Percentiles rank a stretch among this genome's conserved stretches.
Evolutionary conservation across 306 rosid species (phyloP).

Genomic region (Cucumis hystrix): DNA sequence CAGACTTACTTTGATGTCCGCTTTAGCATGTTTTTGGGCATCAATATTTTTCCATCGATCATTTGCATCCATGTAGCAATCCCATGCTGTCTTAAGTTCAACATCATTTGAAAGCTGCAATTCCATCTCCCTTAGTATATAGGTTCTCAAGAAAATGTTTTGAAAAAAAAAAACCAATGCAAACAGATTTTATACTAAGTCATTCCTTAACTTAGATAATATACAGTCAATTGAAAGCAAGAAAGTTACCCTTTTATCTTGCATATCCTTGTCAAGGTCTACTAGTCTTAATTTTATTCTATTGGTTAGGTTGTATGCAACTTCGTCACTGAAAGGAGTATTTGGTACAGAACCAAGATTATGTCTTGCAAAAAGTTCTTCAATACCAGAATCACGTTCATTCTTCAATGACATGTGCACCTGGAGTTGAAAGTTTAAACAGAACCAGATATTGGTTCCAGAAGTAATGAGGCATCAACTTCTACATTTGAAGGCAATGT

Average conservation of each 20-base stretch:
- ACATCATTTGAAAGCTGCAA: slow-evolving; percentile 48
- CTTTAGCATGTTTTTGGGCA: slow-evolving; percentile 52
- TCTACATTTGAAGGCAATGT: not conserved
- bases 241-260: slow-evolving; percentile 54
- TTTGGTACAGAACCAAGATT: slow-evolving; percentile 67
- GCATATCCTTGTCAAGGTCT: slow-evolving; percentile 64
- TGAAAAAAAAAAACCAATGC: not conserved
- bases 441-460: slow-evolving; percentile 10
- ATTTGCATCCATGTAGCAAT: slow-evolving; percentile 51
- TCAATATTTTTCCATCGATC: slow-evolving; percentile 45
- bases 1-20: slow-evolving; percentile 46
- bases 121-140: slow-evolving; percentile 9
- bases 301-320: slow-evolving; percentile 45
- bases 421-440: slow-evolving; percentile 35
- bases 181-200: not conserved
- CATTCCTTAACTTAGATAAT: not conserved
- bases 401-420: slow-evolving; percentile 58
- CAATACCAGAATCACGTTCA: slow-evolving; percentile 61
- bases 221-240: not conserved
- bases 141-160: not conserved
- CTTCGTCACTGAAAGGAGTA: slow-evolving; percentile 55
- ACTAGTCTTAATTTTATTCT: slow-evolving; percentile 53
- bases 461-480: not conserved
- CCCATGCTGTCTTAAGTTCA: slow-evolving; percentile 56
- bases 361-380: slow-evolving; percentile 36